phyloP scores from a whole-genome alignment of 371 early-diverging fungal genomes.

The Lichtheimia ramosa region DNA sequence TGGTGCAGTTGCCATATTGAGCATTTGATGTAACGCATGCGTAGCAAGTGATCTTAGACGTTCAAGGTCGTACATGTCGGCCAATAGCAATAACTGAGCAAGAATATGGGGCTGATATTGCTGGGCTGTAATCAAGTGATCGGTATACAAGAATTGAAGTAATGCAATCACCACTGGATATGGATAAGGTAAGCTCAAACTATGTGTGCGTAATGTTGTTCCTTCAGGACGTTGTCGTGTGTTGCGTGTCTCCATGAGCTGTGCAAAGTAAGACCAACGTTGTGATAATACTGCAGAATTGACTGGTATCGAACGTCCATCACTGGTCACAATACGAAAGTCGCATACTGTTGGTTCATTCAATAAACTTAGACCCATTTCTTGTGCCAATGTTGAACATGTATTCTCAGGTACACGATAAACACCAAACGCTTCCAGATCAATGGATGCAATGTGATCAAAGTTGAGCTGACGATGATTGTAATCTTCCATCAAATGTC shows the following conservation, averaged over 20 bases:
- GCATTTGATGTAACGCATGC: constrained; percentile 50
- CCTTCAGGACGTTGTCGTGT: not conserved
- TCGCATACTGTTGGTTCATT: constrained; percentile 62
- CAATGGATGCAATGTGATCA: constrained; percentile 62
- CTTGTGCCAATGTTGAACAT: constrained; percentile 45
- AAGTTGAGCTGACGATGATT: constrained; percentile 72
- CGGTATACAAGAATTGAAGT: constrained; percentile 64
- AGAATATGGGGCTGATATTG: constrained; percentile 49
- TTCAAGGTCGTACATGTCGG: constrained; percentile 54
- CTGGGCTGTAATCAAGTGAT: constrained; percentile 52
- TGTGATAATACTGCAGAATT: constrained; percentile 65
- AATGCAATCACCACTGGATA: constrained; percentile 55
- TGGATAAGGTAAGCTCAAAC: constrained; percentile 45
- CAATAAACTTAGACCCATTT: constrained; percentile 61
- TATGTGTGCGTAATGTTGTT: constrained; percentile 13
- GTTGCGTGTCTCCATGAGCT: constrained; percentile 40
- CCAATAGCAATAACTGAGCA: constrained; percentile 51
- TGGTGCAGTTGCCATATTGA: constrained; percentile 55
- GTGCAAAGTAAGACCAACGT: constrained; percentile 67
- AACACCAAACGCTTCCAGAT: constrained; percentile 68
- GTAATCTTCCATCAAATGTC: constrained; percentile 74
- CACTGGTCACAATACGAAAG: constrained; percentile 54
- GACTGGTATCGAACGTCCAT: constrained; percentile 55
- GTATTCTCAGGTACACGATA: constrained; percentile 44
- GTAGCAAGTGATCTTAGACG: constrained; percentile 48